Evolutionary conservation across 805 yeast genomes (phyloP), one percentile per base, ranked within the genome.

Genomic region (Monosporozyma solicola): DNA sequence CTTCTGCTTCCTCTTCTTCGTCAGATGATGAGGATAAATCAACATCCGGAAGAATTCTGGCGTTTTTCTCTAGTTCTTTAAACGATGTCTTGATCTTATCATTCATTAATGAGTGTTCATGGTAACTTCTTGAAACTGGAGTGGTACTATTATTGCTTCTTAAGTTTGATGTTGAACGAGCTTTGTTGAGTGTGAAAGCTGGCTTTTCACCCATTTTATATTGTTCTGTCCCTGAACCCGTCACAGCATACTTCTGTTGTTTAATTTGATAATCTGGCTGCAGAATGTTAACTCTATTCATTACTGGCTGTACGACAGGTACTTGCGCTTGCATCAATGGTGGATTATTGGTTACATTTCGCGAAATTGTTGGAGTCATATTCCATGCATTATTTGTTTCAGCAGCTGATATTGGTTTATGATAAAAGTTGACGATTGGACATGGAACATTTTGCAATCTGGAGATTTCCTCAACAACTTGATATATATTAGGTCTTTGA

Each of bases 401-500:
- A 13, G 27, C 16, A 2, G 11, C 46, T 5, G 31, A 4, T 24
- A 11, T 24, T 24, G 46, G 46, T 24, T 43, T 43, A 22, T 31
- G 20, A 52, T 74, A 71, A 54, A 68, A 73, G 53, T 74, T 71
- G 15, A 62, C 61, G 13, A 74, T 65, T 29, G 78, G 74, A 16
- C 67, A 78, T 33, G 75, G 75, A 11, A 72, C 62, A 22, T 79
- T 78, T 65, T 80, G 77, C 79, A 86, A 79, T 50, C 73, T 73
- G 55, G 85, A 80, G 5, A 85, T 72, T 64, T 85, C 91, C 49
- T 81, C 87, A 32, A 87, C 66, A 25, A 85, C 72, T 64, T 86
- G 92, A 54, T 79, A 81, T 2, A 83, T 83, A 55, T 82, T 84
- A 8, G 95, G 95, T 61, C 95, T 76, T 53, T 80, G 74, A 47